A percentile compares a stretch with the other conserved stretches of the same genome.
phyloP scores from a whole-genome alignment of 768 basidiomycete species.

The Tylopilus plumbeoviolaceoides region DNA sequence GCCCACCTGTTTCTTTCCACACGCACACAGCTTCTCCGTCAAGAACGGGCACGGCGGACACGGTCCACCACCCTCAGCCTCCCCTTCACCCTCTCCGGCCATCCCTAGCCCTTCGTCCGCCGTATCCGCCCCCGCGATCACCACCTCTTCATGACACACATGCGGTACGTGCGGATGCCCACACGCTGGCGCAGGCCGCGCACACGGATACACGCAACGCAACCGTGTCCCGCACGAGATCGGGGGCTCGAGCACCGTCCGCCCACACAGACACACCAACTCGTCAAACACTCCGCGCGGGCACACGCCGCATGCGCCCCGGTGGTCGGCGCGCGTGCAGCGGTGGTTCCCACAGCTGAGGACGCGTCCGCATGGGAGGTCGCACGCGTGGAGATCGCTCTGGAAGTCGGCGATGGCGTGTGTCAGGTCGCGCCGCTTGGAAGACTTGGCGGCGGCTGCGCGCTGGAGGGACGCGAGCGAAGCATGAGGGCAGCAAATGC shows the following conservation, averaged over 20 bases:
- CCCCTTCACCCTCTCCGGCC: background rate
- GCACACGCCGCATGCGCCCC: conserved; percentile 77
- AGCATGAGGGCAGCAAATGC: conserved; percentile 88
- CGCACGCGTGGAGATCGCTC: conserved; percentile 75
- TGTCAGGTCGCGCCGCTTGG: conserved; percentile 36
- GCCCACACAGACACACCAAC: conserved; percentile 78
- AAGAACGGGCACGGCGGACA: conserved; percentile 91
- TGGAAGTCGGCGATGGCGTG: conserved; percentile 25
- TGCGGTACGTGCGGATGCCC: conserved; percentile 80
- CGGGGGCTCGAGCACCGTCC: conserved; percentile 86
- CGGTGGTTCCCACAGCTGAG: conserved; percentile 73
- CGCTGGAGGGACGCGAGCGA: conserved; percentile 52
- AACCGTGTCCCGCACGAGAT: conserved; percentile 83
- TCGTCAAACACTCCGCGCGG: conserved; percentile 90
- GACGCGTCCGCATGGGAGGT: conserved; percentile 70
- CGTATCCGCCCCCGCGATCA: conserved; percentile 26
- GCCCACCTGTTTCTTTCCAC: conserved; percentile 76
- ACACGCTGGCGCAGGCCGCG: conserved; percentile 63
- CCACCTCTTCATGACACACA: conserved; percentile 71
- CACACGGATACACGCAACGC: conserved; percentile 77
- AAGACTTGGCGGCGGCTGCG: conserved; percentile 51
- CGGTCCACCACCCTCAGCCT: background rate
- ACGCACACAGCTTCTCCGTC: conserved; percentile 77
- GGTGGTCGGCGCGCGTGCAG: conserved; percentile 81
- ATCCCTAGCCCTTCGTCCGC: conserved; percentile 22